Evolutionary conservation across 768 basidiomycete genomes (phyloP).

Genomic region (Leccinum rimulosum): DNA sequence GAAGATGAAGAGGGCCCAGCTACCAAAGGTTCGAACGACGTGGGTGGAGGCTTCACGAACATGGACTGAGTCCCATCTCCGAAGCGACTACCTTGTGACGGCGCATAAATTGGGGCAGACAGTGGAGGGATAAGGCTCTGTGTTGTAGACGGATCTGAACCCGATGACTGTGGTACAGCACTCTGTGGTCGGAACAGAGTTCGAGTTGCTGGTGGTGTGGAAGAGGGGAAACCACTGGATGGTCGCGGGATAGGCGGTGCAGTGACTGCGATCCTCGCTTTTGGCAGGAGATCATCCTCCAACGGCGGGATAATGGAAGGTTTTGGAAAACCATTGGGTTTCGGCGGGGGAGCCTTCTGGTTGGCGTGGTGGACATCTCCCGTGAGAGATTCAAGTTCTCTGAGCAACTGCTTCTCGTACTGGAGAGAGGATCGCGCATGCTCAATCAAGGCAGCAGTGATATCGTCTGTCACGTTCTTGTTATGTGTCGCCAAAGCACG

Average conservation of each 20-base stretch:
- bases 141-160: conserved; percentile 51
- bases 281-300: conserved; percentile 52
- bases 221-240: conserved; percentile 20
- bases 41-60: conserved; percentile 57
- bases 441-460: conserved; percentile 86
- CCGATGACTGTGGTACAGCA: conserved; percentile 47
- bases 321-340: conserved; percentile 51
- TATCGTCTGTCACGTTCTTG: conserved; percentile 84
- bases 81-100: conserved; percentile 63
- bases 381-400: conserved; percentile 83
- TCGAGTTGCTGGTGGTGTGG: conserved; percentile 17
- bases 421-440: conserved; percentile 89
- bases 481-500: conserved; percentile 83
- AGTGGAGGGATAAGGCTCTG: conserved; percentile 18
- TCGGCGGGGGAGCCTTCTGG: conserved; percentile 50
- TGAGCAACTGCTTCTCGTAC: conserved; percentile 85
- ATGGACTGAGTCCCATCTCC: conserved; percentile 79
- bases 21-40: conserved; percentile 35
- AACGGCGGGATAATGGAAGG: conserved; percentile 61
- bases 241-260: conserved; percentile 22
- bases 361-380: conserved; percentile 71
- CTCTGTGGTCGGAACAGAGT: conserved; percentile 28
- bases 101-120: conserved; percentile 37
- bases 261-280: conserved; percentile 16
- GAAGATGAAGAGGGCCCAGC: conserved; percentile 37